Base-by-base conservation (phyloP, 495 filamentous ascomycete genomes). In the Xylaria castorea region DNA sequence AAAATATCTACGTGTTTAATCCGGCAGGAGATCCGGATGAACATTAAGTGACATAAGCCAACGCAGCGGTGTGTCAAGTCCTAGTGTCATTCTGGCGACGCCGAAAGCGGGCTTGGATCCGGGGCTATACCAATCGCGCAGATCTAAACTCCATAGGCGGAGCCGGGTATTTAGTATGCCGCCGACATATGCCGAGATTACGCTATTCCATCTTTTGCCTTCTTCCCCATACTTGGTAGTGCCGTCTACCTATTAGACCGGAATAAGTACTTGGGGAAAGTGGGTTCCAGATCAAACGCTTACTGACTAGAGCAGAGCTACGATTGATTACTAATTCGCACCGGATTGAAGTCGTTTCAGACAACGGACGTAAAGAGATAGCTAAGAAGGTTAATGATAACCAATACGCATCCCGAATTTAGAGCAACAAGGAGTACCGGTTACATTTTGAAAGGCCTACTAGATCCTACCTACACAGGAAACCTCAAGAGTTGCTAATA, bases 61-160 rank as follows among this genome's bases (percentile, higher is more conserved):
- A 40, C 6, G 18, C 38, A 51, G 30, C 27, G 46, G 46, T 25
- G 46, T 25, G 64, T 32, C 64, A 67, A 67, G 64, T 67, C 22
- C 30, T 22, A 12, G 64, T 53, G 25, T 38, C 5, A 20, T 7
- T n/a, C 14, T 62, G 62, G 67, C 51, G 51, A 60, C 25, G 55
- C 67, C 67, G 55, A 70, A 38, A 61, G 67, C 67, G 67, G 67
- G 67, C 67, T 60, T 27, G 53, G 36, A 68, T 30, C 50, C 50
- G 6, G 66, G 50, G 11, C 66, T 22, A 5, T 68, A 44, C 48
- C 30, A 68, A 55, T 68, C 48, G 44, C 32, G 65, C 40, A 67
- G 66, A 42, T 1, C 20, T 18, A 6, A 61, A 30, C 38, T 42
- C 38, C n/a, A 64, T 30, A 30, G 22, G 38, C 36, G 61, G 61